Evolutionary conservation across 345 rosid species (phyloP), one percentile per base, ranked within the genome.

Genomic region (Toxicodendron radicans): DNA sequence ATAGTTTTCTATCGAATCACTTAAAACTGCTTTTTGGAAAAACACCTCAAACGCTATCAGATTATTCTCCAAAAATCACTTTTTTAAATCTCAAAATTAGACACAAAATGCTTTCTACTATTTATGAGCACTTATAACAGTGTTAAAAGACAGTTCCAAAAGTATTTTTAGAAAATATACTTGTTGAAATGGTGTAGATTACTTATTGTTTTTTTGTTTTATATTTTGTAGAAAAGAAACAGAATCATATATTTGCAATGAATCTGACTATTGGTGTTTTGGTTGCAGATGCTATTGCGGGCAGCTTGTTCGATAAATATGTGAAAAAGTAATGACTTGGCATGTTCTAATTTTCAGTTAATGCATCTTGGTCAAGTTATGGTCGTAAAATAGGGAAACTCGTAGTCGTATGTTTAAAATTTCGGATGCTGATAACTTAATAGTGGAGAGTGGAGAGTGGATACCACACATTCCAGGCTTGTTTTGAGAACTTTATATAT

Each of bases 201-300:
- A 12, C 64, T 59, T 60, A 17, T 20, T 9, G 23, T 56, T 13
- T 59, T 21, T 16, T 27, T 30, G 38, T 62, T 62, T 4, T 21
- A 35, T 62, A 35, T 33, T 33, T 32, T 7, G 12, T 17, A 18
- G 18, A 45, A 62, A 10, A 10, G 46, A 62, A 17, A 32, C 5
- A 9, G 9, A 4, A 68, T 32, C 41, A 11, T 35, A 7, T 35
- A 10, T 73, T 18, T 45, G 27, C 4, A 8, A 54, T 41, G 10
- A 30, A 53, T 69, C 16, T 20, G 71, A 56, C 48, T 20, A 27
- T 41, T 64, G 38, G 61, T 62, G 58, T 38, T 68, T 66, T 20
- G 24, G 56, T 52, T 72, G 79, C 81, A 91, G 99, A 82, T 82
- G 97, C 89, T 54, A 66, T 72, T 41, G 97, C 88, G 1, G 89